A percentile compares a stretch with the other conserved stretches of the same genome.
Conservation (phyloP, 2,329 filamentous ascomycete species). For the Stemphylium vesicarium region DNA sequence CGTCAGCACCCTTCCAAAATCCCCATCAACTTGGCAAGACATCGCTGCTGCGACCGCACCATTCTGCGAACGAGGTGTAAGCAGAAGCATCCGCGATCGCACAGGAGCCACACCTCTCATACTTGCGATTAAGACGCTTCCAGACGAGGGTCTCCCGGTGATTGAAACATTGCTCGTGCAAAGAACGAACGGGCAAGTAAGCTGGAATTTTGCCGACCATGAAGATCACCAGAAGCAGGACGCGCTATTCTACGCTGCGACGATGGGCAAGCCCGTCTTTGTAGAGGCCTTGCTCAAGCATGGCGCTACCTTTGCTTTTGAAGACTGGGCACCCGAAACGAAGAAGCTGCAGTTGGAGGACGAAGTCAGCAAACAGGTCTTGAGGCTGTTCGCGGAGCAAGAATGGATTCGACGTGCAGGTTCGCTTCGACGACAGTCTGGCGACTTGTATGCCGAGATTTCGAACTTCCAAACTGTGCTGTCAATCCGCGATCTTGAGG, state of each 20-base stretch:
- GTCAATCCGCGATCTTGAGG: constrained; percentile 26
- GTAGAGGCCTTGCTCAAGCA: constrained; percentile 34
- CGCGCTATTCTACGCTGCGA: constrained; percentile 40
- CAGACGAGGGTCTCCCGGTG: constrained; percentile 37
- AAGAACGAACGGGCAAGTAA: constrained; percentile 22
- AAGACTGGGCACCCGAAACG: constrained; percentile 31
- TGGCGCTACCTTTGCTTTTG: constrained; percentile 34
- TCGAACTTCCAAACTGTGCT: constrained; percentile 26
- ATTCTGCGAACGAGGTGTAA: constrained; percentile 41
- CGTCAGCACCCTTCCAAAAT: constrained; percentile 29
- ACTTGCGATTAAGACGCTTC: constrained; percentile 35
- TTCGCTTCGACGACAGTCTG: constrained; percentile 26
- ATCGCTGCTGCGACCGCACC: constrained; percentile 29
- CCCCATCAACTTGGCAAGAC: constrained; percentile 34
- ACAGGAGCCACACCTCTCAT: constrained; percentile 46
- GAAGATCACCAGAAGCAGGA: constrained; percentile 38
- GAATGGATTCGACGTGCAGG: constrained; percentile 34
- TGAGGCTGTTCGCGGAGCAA: constrained; percentile 33
- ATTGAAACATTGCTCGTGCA: constrained; percentile 34
- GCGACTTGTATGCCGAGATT: constrained; percentile 1
- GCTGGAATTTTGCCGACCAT: constrained; percentile 39
- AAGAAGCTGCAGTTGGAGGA: constrained; percentile 14
- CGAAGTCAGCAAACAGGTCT: constrained; percentile 22
- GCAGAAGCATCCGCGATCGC: constrained; percentile 42
- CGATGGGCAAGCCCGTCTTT: constrained; percentile 32